Conservation (phyloP, 2,329 filamentous ascomycete species). For the Phoma sp. region DNA sequence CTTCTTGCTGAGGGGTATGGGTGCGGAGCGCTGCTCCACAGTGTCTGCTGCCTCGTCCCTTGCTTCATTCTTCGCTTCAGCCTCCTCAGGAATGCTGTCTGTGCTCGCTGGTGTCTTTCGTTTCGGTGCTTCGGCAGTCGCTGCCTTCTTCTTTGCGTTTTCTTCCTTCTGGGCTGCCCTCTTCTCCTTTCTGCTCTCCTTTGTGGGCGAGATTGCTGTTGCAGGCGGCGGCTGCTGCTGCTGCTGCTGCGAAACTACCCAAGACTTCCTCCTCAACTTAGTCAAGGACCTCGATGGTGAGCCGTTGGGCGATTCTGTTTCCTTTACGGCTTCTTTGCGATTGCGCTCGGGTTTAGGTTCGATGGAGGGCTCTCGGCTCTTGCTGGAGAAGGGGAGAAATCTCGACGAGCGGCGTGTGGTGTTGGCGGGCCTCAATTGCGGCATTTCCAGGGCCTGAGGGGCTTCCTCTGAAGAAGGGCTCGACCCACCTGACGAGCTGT, state of each 20-base stretch:
- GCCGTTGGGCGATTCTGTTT: constrained; percentile 29
- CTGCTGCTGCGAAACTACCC: constrained; percentile 37
- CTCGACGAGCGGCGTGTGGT: constrained; percentile 44
- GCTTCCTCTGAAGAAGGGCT: constrained; percentile 52
- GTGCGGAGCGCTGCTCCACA: constrained; percentile 21
- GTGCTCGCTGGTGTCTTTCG: constrained; percentile 32
- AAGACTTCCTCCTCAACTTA: constrained; percentile 47
- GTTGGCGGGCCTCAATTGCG: constrained; percentile 39
- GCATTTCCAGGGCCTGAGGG: constrained; percentile 37
- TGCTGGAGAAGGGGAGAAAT: constrained; percentile 44
- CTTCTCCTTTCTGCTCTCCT: constrained; percentile 22
- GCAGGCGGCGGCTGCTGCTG: background rate
- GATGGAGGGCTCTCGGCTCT: constrained; percentile 41
- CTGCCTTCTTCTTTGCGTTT: constrained; percentile 24
- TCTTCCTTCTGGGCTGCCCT: constrained; percentile 20
- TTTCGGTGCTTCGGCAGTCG: constrained; percentile 29
- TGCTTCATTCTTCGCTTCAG: constrained; percentile 29
- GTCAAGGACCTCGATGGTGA: constrained; percentile 44
- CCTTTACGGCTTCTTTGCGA: constrained; percentile 35
- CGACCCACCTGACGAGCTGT: constrained; percentile 53
- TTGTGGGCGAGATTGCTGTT: constrained; percentile 22
- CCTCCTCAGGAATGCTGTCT: constrained; percentile 42
- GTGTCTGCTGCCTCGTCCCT: constrained; percentile 27
- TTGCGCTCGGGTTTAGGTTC: constrained; percentile 39
- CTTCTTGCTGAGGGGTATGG: constrained; percentile 41